phyloP scores from a whole-genome alignment of 169 alveolate genomes.

The Babesia gibsoni region DNA sequence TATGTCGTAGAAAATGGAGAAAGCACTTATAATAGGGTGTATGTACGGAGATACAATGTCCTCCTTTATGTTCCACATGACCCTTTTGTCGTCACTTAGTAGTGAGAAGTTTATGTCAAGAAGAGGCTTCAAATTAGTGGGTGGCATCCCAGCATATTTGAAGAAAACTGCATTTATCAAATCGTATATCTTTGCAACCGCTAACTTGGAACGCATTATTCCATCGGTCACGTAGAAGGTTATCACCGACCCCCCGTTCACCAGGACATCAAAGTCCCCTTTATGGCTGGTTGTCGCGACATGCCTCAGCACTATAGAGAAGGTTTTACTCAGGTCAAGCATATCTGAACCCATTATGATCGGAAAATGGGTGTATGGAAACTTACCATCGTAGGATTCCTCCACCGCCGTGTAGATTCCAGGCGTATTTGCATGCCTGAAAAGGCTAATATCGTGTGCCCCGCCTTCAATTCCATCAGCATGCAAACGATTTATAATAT shows the following conservation, averaged over 20 bases:
- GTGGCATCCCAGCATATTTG: slow-evolving; percentile 16
- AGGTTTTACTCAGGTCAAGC: slow-evolving; percentile 11
- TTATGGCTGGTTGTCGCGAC: background rate
- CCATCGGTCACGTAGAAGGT: background rate
- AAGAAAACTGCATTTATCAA: slow-evolving; percentile 7
- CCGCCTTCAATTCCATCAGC: background rate
- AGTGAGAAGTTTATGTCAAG: slow-evolving; percentile 34
- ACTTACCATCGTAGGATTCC: slow-evolving; percentile 5
- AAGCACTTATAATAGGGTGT: slow-evolving; percentile 10
- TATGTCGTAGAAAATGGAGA: slow-evolving; percentile 53
- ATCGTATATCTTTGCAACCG: slow-evolving; percentile 6
- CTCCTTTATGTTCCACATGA: slow-evolving; percentile 3
- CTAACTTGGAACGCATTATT: background rate
- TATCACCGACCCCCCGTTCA: slow-evolving; percentile 36
- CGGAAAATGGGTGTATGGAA: background rate
- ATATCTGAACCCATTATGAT: background rate
- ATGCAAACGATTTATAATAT: background rate
- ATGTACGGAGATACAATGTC: slow-evolving; percentile 5
- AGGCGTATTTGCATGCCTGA: background rate
- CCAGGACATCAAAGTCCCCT: slow-evolving; percentile 17
- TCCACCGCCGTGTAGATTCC: background rate
- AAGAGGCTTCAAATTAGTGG: slow-evolving; percentile 17
- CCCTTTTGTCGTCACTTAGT: slow-evolving; percentile 16
- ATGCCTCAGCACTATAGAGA: background rate
- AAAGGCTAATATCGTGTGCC: background rate